phyloP scores from a whole-genome alignment of 1,284 basidiomycete species.

The Cystobasidium pallidum region DNA sequence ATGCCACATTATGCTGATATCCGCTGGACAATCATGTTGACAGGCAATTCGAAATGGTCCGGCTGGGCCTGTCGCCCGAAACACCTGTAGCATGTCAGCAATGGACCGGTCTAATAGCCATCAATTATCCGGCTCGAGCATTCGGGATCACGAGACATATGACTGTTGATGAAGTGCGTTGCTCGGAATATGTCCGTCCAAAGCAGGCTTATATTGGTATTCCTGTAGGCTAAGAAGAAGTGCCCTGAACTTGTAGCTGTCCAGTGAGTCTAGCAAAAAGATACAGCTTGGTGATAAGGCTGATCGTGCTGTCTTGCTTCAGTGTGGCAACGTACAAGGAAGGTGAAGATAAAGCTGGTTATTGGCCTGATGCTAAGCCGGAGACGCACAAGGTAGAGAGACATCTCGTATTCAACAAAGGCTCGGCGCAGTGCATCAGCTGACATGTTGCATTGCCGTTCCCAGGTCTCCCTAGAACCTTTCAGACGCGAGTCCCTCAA shows the following conservation, averaged over 20 bases:
- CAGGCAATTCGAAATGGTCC: conserved; percentile 77
- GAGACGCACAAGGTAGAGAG: conserved; percentile 81
- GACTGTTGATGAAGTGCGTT: conserved; percentile 48
- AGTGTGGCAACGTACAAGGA: conserved; percentile 88
- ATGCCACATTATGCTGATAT: conserved; percentile 9
- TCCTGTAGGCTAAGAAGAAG: conserved; percentile 69
- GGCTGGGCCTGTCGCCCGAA: conserved; percentile 59
- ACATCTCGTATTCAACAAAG: not conserved
- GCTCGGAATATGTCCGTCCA: not conserved
- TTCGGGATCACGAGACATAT: conserved; percentile 76
- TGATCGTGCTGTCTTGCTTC: not conserved
- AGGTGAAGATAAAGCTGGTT: conserved; percentile 82
- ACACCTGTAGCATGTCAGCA: conserved; percentile 88
- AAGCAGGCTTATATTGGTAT: conserved; percentile 60
- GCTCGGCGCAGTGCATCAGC: not conserved
- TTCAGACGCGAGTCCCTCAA: conserved; percentile 89
- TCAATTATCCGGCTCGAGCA: conserved; percentile 91
- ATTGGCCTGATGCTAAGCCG: conserved; percentile 79
- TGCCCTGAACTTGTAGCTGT: conserved; percentile 84
- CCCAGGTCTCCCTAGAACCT: conserved; percentile 86
- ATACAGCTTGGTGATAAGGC: not conserved
- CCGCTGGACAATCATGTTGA: conserved; percentile 47
- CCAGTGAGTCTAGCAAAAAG: conserved; percentile 59
- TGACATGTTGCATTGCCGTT: not conserved
- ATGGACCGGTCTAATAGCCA: conserved; percentile 78